A percentile compares a stretch with the other conserved stretches of the same genome.
Conservation (phyloP, 2,329 filamentous ascomycete species). For the Fusarium nodosum region DNA sequence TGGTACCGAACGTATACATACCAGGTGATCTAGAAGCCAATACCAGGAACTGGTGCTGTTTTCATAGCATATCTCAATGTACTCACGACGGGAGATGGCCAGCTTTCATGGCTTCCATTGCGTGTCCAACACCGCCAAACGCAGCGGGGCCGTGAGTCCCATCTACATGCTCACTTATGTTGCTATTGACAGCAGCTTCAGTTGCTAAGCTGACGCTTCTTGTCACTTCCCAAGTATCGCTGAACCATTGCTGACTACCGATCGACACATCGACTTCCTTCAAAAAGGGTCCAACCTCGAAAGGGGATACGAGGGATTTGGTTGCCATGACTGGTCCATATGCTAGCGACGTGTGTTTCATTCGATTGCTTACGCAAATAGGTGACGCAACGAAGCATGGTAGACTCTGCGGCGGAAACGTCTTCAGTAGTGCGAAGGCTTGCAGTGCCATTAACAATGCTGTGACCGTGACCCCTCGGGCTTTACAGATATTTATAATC, state of each 20-base stretch:
- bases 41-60: neutral
- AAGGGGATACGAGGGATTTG: conserved; percentile 8
- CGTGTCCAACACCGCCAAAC: conserved; percentile 3
- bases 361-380: conserved; percentile 17
- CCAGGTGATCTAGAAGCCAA: neutral
- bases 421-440: conserved; percentile 3
- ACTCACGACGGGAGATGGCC: conserved; percentile 1
- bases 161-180: conserved; percentile 9
- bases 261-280: neutral
- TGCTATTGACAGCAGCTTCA: neutral
- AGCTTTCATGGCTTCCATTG: conserved; percentile 14
- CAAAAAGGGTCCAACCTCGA: conserved; percentile 1
- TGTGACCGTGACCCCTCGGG: neutral
- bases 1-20: conserved; percentile 3
- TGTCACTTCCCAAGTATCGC: neutral
- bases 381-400: neutral
- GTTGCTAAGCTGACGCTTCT: neutral
- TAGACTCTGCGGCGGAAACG: neutral
- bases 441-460: conserved; percentile 8
- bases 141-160: conserved; percentile 20
- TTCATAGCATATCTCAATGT: too few species aligned
- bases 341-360: neutral
- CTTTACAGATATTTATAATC: neutral
- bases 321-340: conserved; percentile 12
- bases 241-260: accelerated